Evolutionary conservation across 768 basidiomycete species (phyloP).

Genomic region (Flagelloscypha sp.): DNA sequence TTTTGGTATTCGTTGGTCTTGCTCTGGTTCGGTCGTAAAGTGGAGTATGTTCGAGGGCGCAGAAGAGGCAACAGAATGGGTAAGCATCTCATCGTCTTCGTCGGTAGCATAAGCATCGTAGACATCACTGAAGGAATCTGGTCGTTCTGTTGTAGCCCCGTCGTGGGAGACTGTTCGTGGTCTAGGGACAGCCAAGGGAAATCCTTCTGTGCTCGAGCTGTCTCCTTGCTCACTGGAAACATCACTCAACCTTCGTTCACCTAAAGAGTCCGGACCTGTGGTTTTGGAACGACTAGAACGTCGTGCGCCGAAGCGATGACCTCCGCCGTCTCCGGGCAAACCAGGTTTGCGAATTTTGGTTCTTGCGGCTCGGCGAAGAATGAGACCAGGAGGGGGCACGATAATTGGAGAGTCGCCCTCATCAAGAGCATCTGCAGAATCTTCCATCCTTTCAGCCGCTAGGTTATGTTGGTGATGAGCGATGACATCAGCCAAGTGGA

Average conservation of each 20-base stretch:
- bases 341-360: constrained; percentile 92
- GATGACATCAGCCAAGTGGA: constrained; percentile 50
- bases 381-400: constrained; percentile 73
- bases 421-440: constrained; percentile 37
- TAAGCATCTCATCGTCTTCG: constrained; percentile 33
- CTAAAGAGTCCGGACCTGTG: constrained; percentile 19
- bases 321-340: constrained; percentile 66
- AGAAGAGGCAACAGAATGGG: constrained; percentile 20
- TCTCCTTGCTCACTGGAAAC: constrained; percentile 64
- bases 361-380: constrained; percentile 83
- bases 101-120: constrained; percentile 75
- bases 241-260: constrained; percentile 60
- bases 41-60: no score
- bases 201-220: no score
- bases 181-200: constrained; percentile 26
- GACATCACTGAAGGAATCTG: constrained; percentile 79
- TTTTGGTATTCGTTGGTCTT: constrained; percentile 12
- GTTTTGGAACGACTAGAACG: constrained; percentile 23
- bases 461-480: constrained; percentile 81
- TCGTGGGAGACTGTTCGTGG: constrained; percentile 39
- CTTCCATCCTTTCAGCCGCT: constrained; percentile 25
- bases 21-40: constrained; percentile 8
- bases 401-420: constrained; percentile 59
- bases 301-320: constrained; percentile 68
- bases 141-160: constrained; percentile 36